A percentile compares a stretch with the other conserved stretches of the same genome.
Evolutionary conservation across 2,329 filamentous ascomycete genomes (phyloP).

Genomic region (Pseudovirgaria hyperparasitica): DNA sequence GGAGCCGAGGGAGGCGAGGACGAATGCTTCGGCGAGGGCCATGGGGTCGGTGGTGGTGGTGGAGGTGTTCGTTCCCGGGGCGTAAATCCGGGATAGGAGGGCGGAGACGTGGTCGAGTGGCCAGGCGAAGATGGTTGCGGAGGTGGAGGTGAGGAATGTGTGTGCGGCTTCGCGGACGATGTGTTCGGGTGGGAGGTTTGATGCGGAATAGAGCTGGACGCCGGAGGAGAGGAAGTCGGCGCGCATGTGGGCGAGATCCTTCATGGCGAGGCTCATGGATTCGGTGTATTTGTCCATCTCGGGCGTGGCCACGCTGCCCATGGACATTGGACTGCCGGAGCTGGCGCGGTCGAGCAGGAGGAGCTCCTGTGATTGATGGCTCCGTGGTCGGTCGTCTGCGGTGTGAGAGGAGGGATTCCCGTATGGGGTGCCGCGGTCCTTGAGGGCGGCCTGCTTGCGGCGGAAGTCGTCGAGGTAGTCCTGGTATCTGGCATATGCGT

Average conservation of each 20-base stretch:
- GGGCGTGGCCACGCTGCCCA: constrained; percentile 11
- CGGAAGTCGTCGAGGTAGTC: constrained; percentile 23
- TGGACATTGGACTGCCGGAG: constrained; percentile 16
- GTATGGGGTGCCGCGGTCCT: too few relatives aligned
- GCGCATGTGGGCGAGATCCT: constrained; percentile 18
- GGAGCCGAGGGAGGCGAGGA: constrained; percentile 22
- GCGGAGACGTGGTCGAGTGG: constrained; percentile 17
- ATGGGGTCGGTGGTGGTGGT: constrained; percentile 15
- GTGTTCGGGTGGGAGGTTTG: constrained; percentile 17
- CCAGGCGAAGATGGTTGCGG: constrained; percentile 24
- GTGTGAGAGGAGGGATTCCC: too few relatives aligned
- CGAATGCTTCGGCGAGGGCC: constrained; percentile 23
- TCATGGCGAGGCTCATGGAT: constrained; percentile 21
- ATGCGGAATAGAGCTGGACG: constrained; percentile 13
- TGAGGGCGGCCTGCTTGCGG: constrained; percentile 12
- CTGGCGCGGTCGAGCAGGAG: constrained; percentile 15
- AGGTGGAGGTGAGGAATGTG: constrained; percentile 21
- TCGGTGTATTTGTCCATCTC: constrained; percentile 21
- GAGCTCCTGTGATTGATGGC: too few relatives aligned
- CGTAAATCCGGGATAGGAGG: constrained; percentile 22
- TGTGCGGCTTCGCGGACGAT: constrained; percentile 17
- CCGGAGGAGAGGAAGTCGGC: constrained; percentile 16
- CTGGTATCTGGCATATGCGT: constrained; percentile 23
- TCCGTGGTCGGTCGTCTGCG: too few relatives aligned
- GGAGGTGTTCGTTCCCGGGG: too few relatives aligned